Conservation (phyloP, 2,329 filamentous ascomycete species). For the Fusarium veterinarium region DNA sequence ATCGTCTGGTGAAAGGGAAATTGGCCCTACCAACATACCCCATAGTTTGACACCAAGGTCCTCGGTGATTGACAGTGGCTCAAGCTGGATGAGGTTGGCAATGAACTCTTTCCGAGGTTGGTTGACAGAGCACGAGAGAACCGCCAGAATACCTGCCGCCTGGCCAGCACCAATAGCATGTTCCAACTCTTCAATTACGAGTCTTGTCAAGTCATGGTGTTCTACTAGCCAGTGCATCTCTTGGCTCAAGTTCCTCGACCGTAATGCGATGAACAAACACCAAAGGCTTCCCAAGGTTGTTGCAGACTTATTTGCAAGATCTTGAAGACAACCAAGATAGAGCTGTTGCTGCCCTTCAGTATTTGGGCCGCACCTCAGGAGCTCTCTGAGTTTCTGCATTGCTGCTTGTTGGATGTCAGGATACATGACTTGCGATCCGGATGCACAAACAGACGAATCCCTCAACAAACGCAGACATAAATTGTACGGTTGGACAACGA, state of each 20-base stretch:
- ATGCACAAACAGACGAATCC: constrained; percentile 71
- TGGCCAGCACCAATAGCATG: constrained; percentile 56
- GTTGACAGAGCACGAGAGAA: constrained; percentile 62
- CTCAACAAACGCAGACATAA: constrained; percentile 75
- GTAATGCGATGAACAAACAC: constrained; percentile 66
- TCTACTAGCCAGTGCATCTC: constrained; percentile 69
- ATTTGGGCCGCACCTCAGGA: constrained; percentile 69
- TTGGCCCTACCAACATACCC: constrained; percentile 76
- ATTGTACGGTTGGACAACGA: constrained; percentile 59
- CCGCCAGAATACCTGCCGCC: constrained; percentile 53
- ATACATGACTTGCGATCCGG: constrained; percentile 66
- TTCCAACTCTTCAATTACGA: constrained; percentile 74
- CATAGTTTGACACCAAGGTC: constrained; percentile 75
- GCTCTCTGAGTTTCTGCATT: constrained; percentile 67
- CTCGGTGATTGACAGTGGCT: constrained; percentile 70
- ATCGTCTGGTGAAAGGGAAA: constrained; percentile 68
- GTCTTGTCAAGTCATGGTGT: constrained; percentile 69
- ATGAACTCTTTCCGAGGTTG: constrained; percentile 68
- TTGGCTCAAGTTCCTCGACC: constrained; percentile 53
- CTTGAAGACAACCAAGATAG: constrained; percentile 73
- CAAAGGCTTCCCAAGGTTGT: constrained; percentile 80
- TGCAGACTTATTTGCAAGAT: constrained; percentile 71
- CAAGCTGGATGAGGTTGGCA: constrained; percentile 67
- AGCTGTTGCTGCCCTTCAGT: constrained; percentile 68
- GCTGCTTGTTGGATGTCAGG: constrained; percentile 74